These are phyloP conservation scores for Heimioporus retisporus DNA, from an alignment of 1,284 basidiomycete genomes.

Conservation along the genomic window DNA sequence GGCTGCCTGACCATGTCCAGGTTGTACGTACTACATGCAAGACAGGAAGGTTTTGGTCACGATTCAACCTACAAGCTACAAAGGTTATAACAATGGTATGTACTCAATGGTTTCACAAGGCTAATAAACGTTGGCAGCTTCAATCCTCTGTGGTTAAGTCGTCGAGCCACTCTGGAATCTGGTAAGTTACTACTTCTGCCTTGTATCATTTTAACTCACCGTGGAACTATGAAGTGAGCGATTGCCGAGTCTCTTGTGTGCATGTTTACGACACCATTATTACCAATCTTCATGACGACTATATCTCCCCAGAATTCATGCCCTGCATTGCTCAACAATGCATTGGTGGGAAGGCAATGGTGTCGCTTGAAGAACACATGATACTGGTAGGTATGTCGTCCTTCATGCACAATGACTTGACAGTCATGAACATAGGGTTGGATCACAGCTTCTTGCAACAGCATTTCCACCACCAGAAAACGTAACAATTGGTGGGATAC, in stretches of 20 bases:
- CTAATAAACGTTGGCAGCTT: background rate
- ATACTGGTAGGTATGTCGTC: background rate
- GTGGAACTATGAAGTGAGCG: background rate
- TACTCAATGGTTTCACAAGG: background rate
- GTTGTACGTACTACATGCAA: no score
- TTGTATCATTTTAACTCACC: background rate
- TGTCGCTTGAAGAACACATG: background rate
- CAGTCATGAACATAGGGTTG: conserved; percentile 3
- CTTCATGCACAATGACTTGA: background rate
- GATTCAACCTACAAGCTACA: background rate
- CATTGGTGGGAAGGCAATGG: background rate
- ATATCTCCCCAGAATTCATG: background rate
- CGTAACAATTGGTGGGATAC: background rate
- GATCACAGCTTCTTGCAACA: background rate
- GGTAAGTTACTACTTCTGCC: background rate
- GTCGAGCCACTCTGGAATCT: background rate
- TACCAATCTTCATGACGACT: background rate
- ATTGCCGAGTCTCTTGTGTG: background rate
- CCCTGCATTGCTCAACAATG: background rate
- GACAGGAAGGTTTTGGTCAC: no score
- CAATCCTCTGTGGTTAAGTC: background rate
- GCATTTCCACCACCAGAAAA: background rate
- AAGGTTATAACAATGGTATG: background rate
- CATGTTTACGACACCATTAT: background rate
- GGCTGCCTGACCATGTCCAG: no score